Percentiles rank a stretch among this genome's conserved stretches.
phyloP scores from a whole-genome alignment of 306 rosid species.

The Medicago lupulina region DNA sequence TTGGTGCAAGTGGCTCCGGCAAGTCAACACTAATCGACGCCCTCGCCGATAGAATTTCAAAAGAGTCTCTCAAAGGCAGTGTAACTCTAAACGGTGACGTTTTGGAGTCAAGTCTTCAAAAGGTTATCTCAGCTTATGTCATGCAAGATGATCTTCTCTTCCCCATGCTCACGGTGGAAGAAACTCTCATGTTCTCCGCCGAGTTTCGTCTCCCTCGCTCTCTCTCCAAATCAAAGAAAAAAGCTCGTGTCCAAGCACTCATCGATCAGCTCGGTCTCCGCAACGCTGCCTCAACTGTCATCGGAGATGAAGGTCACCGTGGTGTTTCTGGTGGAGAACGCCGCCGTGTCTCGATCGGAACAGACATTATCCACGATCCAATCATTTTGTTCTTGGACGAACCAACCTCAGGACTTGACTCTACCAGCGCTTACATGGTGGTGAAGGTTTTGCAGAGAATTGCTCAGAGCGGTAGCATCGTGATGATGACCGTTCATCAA shows the following conservation, averaged over 20 bases:
- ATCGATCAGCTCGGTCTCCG: constrained; percentile 84
- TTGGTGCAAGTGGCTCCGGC: constrained; percentile 94
- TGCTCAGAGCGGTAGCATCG: constrained; percentile 88
- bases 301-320: constrained; percentile 91
- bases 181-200: constrained; percentile 92
- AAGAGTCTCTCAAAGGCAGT: constrained; percentile 72
- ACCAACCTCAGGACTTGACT: constrained; percentile 90
- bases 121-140: constrained; percentile 87
- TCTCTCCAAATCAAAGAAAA: constrained; percentile 75
- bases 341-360: constrained; percentile 88
- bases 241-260: constrained; percentile 74
- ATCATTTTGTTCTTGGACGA: constrained; percentile 86
- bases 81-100: constrained; percentile 66
- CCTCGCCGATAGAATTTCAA: constrained; percentile 76
- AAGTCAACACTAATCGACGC: constrained; percentile 93
- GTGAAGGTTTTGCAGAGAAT: constrained; percentile 85
- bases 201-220: constrained; percentile 87
- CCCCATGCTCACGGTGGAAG: constrained; percentile 95
- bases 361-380: constrained; percentile 88
- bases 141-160: constrained; percentile 97
- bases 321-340: constrained; percentile 94
- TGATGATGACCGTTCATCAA: constrained; percentile 82
- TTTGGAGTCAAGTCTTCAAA: constrained; percentile 62
- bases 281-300: constrained; percentile 68
- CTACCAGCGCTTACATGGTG: constrained; percentile 94